These are phyloP conservation scores for Hypoxylon rubiginosum DNA, from an alignment of 2,329 filamentous ascomycete genomes.

Conservation along the genomic window DNA sequence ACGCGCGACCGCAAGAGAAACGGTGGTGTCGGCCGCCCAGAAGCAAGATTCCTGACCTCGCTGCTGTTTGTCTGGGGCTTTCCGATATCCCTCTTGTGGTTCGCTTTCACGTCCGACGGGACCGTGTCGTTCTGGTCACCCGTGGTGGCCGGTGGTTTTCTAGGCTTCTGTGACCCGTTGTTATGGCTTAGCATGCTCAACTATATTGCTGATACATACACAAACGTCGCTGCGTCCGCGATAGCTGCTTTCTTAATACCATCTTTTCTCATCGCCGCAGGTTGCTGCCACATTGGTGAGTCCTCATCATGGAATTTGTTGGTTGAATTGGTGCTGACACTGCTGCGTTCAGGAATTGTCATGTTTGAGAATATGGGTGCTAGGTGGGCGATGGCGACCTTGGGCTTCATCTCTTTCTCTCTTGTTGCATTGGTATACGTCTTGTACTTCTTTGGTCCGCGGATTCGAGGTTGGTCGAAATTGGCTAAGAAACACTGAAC, in stretches of 20 bases:
- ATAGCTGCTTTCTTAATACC: constrained; percentile 60
- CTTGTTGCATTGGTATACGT: constrained; percentile 58
- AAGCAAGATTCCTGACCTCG: constrained; percentile 58
- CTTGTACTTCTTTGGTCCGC: constrained; percentile 57
- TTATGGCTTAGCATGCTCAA: constrained; percentile 60
- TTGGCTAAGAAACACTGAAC: constrained; percentile 50
- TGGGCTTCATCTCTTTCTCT: constrained; percentile 57
- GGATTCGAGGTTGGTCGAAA: constrained; percentile 52
- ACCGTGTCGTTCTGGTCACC: constrained; percentile 57
- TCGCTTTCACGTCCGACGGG: constrained; percentile 58
- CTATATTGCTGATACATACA: constrained; percentile 59
- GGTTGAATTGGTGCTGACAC: constrained; percentile 14
- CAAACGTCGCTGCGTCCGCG: constrained; percentile 57
- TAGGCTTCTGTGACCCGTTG: constrained; percentile 59
- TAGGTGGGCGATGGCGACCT: constrained; percentile 58
- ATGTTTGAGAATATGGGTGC: constrained; percentile 56
- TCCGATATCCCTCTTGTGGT: constrained; percentile 58
- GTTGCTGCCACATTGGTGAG: constrained; percentile 56
- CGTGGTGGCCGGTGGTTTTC: constrained; percentile 55
- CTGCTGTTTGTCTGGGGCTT: constrained; percentile 59
- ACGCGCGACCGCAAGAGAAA: constrained; percentile 54
- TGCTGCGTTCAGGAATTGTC: constrained; percentile 44
- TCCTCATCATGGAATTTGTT: constrained; percentile 17
- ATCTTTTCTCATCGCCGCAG: constrained; percentile 58
- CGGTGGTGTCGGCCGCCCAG: constrained; percentile 54